Evolutionary conservation across 495 filamentous ascomycete genomes (phyloP), one percentile per base, ranked within the genome.

Genomic region (Talaromyces stipitatus): DNA sequence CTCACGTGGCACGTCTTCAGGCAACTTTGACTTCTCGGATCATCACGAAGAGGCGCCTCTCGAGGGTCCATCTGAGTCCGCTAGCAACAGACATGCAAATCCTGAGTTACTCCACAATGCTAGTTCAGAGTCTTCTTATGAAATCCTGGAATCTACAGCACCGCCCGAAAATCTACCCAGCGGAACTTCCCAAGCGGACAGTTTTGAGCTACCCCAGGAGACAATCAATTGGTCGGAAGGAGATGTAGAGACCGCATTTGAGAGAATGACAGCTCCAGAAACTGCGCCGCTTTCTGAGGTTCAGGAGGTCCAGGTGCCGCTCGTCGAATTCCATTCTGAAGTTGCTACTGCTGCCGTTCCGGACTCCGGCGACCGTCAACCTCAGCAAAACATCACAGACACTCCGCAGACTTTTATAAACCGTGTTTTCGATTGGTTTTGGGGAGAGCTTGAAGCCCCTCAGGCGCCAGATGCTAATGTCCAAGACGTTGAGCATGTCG

Each of bases 401-500:
- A 7, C 54, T 28, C 47, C 28, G 8, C 47, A 62, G 28, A 56
- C 50, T 3, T 23, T 69, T 11, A 18, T 38, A 2, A 61, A 67
- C 23, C 57, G 60, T 33, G 43, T 72, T 22, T 53, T 74, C 10
- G 74, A 87, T 58, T 88, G 82, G 78, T 74, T 89, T 38, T 90
- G 84, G 83, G 84, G 80, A 12, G 84, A 84, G 59, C 69, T 82
- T 27, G 68, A 68, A 7, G 63, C 66, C 4, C 61, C 64, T 38
- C 62, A 63, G n/a, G 65, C 67, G 48, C 64, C 57, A 22, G 48
- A 68, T 23, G 75, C 69, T 2, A 70, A 66, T 33, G 69, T 56
- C 7, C 65, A 66, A 22, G 76, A 86, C 60, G 83, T 82, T 55
- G 86, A 85, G 58, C 79, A 79, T 43, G 63, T 83, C 50, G 75